Evolutionary conservation across 805 yeast genomes (phyloP), one percentile per base, ranked within the genome.

Genomic region (Cyberlindnera subsufficiens): DNA sequence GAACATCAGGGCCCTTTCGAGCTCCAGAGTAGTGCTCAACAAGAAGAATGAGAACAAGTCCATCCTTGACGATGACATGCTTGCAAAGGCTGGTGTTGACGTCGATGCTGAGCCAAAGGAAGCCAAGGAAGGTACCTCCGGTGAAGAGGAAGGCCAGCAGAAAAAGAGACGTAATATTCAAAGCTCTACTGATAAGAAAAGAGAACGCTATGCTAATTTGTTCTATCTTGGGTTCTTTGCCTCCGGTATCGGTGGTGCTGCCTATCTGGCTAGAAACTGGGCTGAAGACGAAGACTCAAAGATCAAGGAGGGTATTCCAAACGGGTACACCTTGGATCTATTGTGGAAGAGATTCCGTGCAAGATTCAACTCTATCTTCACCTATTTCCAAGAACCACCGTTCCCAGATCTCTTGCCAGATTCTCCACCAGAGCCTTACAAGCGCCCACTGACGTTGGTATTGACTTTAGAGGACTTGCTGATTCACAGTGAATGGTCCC

Each of bases 351-450:
- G 99, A 60, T 74, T 85, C 52, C 71, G 64, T 49, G 79, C 80
- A 44, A 79, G 99, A 68, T 72, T 83, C 46, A 71, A 79, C 44
- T 82, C 87, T 34, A 73, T 87, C 46, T 82, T 89, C 61, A 80
- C 82, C 37, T 83, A 84, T 50, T 91, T 91, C 71, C 80, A 85
- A 49, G 98, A 91, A 53, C 99, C 99, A 11, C 95, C 87, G 15
- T 88, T 85, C 63, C 95, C 89, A 47, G 89, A 89, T 62, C 77
- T 93, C 58, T 77, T 95, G 54, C 99, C 99, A 40, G 96, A 95
- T 38, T 74, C 78, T 10, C 90, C 96, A 27, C 86, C 95, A 30
- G 91, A 86, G 56, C 95, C 91, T 42, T 89, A 89, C 66, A 84
- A 89, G 61, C 83, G 96, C 59, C 96, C 98, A 30, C 67, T 86